These are phyloP conservation scores for Oryza officinalis DNA, from an alignment of 176 grass and related monocot species.

Conservation along the genomic window DNA sequence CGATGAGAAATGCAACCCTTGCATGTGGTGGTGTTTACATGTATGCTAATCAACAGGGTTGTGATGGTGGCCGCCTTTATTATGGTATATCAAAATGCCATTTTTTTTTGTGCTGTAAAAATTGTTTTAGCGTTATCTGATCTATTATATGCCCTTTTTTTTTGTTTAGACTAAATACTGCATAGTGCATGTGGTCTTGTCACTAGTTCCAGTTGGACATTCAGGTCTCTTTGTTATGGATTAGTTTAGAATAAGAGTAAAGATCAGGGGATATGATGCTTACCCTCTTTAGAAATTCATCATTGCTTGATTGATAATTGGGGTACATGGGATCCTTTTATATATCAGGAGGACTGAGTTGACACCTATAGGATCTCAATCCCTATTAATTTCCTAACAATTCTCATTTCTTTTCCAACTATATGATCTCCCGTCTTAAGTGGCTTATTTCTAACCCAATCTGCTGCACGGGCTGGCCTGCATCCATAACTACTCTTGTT, in stretches of 20 bases:
- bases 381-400: too few relatives aligned
- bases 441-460: too few relatives aligned
- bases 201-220: not conserved
- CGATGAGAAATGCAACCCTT: constrained; percentile 78
- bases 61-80: constrained; percentile 94
- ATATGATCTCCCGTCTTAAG: too few relatives aligned
- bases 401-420: too few relatives aligned
- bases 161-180: not conserved
- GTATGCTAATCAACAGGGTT: constrained; percentile 94
- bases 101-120: constrained; percentile 16
- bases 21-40: constrained; percentile 91
- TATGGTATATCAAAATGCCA: constrained; percentile 57
- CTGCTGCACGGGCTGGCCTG: not conserved
- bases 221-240: not conserved
- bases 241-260: not conserved
- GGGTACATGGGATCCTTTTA: not conserved
- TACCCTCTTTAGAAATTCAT: not conserved
- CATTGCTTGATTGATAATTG: not conserved
- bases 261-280: not conserved
- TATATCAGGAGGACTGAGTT: not conserved
- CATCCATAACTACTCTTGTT: not conserved
- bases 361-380: not conserved
- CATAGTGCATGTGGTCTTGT: not conserved
- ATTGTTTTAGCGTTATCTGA: not conserved
- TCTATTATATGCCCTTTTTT: not conserved